Conservation (phyloP, 2,329 filamentous ascomycete species). For the Claviceps africana region DNA sequence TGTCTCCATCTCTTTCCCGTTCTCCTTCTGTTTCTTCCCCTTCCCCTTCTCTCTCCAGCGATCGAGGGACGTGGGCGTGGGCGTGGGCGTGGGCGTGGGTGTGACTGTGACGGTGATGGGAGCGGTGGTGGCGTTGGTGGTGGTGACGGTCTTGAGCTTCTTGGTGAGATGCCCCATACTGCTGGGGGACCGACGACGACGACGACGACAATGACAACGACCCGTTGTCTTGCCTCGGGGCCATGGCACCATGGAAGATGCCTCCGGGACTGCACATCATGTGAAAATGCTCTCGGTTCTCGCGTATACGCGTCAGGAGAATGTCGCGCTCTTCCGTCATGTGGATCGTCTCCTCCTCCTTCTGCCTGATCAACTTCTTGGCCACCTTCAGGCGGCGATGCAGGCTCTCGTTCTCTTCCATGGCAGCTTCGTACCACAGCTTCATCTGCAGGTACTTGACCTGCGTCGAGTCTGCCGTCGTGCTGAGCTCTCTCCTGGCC, state of each 20-base stretch:
- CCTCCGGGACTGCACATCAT: constrained; percentile 62
- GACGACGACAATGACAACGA: too few species aligned
- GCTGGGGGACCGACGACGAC: constrained; percentile 29
- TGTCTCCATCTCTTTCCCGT: constrained; percentile 15
- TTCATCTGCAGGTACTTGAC: constrained; percentile 49
- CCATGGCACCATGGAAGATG: constrained; percentile 48
- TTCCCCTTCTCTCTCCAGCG: constrained; percentile 2
- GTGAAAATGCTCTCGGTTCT: constrained; percentile 79
- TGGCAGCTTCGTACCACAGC: constrained; percentile 48
- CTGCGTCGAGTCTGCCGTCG: constrained; percentile 38
- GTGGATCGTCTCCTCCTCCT: constrained; percentile 56
- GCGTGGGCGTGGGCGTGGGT: constrained; percentile 42
- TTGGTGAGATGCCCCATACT: constrained; percentile 24
- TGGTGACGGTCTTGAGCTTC: not conserved
- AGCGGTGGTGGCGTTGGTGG: too few species aligned
- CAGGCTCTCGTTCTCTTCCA: constrained; percentile 51
- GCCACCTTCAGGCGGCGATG: constrained; percentile 54
- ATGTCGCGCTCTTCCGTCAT: constrained; percentile 65
- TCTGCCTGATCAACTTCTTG: constrained; percentile 64
- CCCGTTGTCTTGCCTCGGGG: constrained; percentile 38
- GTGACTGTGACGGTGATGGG: too few species aligned
- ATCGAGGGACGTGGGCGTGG: too few species aligned
- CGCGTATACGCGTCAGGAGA: constrained; percentile 69
- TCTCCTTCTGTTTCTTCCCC: not conserved
- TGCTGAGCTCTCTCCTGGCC: constrained; percentile 38